A percentile compares a stretch with the other conserved stretches of the same genome.
phyloP scores from a whole-genome alignment of 768 basidiomycete species.

The Hygrophoropsis aurantiaca region DNA sequence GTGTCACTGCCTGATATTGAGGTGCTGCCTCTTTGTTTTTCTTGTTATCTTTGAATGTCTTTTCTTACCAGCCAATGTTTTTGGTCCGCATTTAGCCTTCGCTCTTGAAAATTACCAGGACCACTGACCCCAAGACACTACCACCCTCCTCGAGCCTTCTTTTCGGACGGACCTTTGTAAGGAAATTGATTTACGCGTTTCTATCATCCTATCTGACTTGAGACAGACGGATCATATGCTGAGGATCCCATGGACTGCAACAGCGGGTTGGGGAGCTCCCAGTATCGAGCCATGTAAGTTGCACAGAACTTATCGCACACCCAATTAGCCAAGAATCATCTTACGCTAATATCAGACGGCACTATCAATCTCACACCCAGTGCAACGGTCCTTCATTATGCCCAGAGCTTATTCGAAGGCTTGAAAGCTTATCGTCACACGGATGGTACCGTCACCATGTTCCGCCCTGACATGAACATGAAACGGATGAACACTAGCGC shows the following conservation, averaged over 20 bases:
- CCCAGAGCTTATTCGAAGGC: constrained; percentile 88
- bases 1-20: constrained; percentile 47
- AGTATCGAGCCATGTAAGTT: constrained; percentile 80
- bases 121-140: constrained; percentile 52
- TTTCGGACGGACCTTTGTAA: constrained; percentile 85
- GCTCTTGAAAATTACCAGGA: constrained; percentile 48
- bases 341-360: constrained; percentile 12
- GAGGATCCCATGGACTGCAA: constrained; percentile 67
- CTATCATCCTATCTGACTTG: constrained; percentile 9
- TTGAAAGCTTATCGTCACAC: constrained; percentile 89
- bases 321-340: background rate
- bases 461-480: constrained; percentile 98
- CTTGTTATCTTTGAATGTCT: background rate
- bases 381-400: constrained; percentile 88
- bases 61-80: background rate
- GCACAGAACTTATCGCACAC: background rate
- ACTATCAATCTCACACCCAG: constrained; percentile 24
- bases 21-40: constrained; percentile 29
- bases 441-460: constrained; percentile 74
- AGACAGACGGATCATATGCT: constrained; percentile 85
- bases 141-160: constrained; percentile 69
- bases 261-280: constrained; percentile 80
- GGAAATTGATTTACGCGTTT: constrained; percentile 19
- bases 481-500: constrained; percentile 90
- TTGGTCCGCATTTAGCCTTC: constrained; percentile 41